Evolutionary conservation across 352 stramenopile species (phyloP).

Genomic region (Pythium phragmitis): DNA sequence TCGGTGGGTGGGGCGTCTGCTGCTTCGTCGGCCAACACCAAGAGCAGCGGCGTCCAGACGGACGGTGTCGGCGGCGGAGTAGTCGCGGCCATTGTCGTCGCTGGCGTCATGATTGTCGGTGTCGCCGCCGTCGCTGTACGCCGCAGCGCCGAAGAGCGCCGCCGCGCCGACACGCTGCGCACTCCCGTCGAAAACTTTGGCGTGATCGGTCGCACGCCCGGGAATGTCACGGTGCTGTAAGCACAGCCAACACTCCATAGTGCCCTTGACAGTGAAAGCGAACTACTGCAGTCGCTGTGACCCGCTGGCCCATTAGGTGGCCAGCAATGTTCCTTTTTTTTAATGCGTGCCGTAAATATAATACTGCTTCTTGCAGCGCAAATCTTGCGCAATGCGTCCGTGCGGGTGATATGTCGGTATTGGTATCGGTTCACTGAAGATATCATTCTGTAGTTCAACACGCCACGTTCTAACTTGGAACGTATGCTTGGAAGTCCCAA

Average conservation of each 20-base stretch:
- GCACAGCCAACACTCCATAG: neutral
- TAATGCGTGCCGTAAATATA: neutral
- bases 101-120: conserved; percentile 11
- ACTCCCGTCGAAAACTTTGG: conserved; percentile 18
- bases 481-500: neutral
- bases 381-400: neutral
- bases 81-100: conserved; percentile 6
- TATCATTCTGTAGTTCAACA: too few relatives aligned
- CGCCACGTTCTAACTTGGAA: too few relatives aligned
- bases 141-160: conserved; percentile 5
- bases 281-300: too few relatives aligned
- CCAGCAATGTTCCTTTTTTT: neutral
- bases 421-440: neutral
- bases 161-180: conserved; percentile 13
- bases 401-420: neutral
- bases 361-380: neutral
- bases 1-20: neutral
- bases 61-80: conserved; percentile 7
- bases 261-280: too few relatives aligned
- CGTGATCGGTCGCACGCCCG: conserved; percentile 14
- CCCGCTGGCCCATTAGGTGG: too few relatives aligned
- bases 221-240: conserved; percentile 17
- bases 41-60: neutral
- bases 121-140: conserved; percentile 15
- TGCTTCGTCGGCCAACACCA: conserved; percentile 3